A percentile compares a stretch with the other conserved stretches of the same genome.
Evolutionary conservation across 169 alveolate genomes (phyloP).

Genomic region (Plasmodium gaboni): DNA sequence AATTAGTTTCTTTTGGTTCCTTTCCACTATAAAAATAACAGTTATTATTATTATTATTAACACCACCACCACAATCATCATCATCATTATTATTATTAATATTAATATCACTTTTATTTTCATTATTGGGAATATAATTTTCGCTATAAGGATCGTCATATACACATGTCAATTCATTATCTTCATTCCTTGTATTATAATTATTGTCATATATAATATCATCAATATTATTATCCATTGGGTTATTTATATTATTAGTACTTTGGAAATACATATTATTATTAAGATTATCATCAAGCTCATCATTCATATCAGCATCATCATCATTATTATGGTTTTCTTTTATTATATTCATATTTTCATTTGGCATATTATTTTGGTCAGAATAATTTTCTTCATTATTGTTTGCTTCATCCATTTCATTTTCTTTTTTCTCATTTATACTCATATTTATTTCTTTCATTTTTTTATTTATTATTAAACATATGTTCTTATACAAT

Average conservation of each 20-base stretch:
- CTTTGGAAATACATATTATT: background rate
- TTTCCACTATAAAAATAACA: background rate
- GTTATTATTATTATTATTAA: background rate
- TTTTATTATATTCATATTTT: background rate
- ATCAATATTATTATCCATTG: background rate
- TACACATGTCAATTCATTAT: constrained; percentile 14
- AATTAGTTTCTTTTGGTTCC: background rate
- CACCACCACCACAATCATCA: background rate
- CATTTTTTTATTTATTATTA: constrained; percentile 74
- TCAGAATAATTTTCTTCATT: background rate
- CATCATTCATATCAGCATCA: constrained; percentile 1
- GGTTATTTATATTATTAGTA: too few species aligned
- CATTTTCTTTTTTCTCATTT: constrained; percentile 20
- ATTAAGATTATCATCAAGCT: constrained; percentile 13
- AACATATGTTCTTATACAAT: constrained; percentile 60
- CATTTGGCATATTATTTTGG: background rate
- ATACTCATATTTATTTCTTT: constrained; percentile 38
- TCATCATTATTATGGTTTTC: background rate
- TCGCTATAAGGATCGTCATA: constrained; percentile 63
- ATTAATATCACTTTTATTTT: background rate
- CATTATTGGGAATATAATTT: background rate
- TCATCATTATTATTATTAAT: background rate
- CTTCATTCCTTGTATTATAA: background rate
- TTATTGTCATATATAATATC: background rate
- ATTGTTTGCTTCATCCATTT: background rate